A percentile compares a stretch with the other conserved stretches of the same genome.
phyloP scores from a whole-genome alignment of 2,329 filamentous ascomycete species.

The Fonsecaea nubica region DNA sequence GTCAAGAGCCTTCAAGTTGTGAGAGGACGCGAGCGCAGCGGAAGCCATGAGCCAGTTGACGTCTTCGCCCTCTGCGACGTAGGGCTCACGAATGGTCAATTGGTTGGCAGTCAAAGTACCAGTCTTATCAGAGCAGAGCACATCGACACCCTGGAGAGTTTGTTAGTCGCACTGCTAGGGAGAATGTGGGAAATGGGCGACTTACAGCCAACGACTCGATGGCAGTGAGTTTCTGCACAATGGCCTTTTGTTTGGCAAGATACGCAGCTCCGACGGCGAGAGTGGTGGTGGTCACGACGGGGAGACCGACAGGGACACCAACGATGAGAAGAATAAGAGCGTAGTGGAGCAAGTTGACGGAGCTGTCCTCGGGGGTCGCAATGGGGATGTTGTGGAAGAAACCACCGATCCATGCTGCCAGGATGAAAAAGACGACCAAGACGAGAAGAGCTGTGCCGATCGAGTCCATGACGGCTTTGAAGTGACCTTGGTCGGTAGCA shows the following conservation, averaged over 20 bases:
- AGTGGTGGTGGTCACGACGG: slow-evolving; percentile 78
- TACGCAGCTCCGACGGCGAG: slow-evolving; percentile 79
- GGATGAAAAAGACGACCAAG: slow-evolving; percentile 78
- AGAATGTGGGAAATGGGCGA: slow-evolving; percentile 3
- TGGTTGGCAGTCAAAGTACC: slow-evolving; percentile 78
- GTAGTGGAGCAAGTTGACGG: slow-evolving; percentile 71
- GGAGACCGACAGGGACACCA: slow-evolving; percentile 79
- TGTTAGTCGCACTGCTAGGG: slow-evolving; percentile 15
- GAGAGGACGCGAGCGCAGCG: slow-evolving; percentile 75
- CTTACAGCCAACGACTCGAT: slow-evolving; percentile 74
- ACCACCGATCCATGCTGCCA: slow-evolving; percentile 76
- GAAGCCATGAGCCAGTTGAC: slow-evolving; percentile 87
- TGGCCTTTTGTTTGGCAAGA: slow-evolving; percentile 77
- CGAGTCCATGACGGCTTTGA: slow-evolving; percentile 84
- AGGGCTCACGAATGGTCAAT: slow-evolving; percentile 77
- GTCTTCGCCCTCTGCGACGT: slow-evolving; percentile 76
- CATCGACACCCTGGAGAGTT: slow-evolving; percentile 65
- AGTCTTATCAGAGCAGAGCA: slow-evolving; percentile 83
- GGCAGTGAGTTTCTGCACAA: slow-evolving; percentile 79
- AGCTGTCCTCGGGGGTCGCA: slow-evolving; percentile 62
- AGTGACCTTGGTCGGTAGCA: slow-evolving; percentile 76
- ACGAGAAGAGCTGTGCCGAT: slow-evolving; percentile 77
- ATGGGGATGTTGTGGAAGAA: slow-evolving; percentile 76
- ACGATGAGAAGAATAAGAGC: slow-evolving; percentile 75
- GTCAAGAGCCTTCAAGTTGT: slow-evolving; percentile 79